Conservation (phyloP, 306 rosid genomes). For the Adenanthera pavonina region DNA sequence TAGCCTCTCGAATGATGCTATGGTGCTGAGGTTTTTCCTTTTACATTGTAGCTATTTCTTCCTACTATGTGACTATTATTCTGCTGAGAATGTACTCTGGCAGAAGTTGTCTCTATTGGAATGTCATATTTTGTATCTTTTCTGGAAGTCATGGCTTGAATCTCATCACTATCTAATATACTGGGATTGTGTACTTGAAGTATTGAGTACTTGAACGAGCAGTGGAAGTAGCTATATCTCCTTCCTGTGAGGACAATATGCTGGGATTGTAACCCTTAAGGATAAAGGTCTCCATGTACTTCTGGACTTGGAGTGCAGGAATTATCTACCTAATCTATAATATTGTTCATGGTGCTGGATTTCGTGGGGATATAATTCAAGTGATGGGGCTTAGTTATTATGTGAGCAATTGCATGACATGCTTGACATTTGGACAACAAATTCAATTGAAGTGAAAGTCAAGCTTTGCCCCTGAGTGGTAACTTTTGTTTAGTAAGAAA, state of each 20-base stretch:
- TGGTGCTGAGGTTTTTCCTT: too few species aligned
- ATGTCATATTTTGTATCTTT: background rate
- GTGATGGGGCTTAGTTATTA: slow-evolving; percentile 6
- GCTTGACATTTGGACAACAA: slow-evolving; percentile 4
- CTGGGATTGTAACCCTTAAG: slow-evolving; percentile 12
- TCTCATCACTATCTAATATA: background rate
- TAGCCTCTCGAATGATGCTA: too few species aligned
- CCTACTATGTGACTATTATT: too few species aligned
- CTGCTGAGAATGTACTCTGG: too few species aligned
- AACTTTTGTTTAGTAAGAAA: background rate
- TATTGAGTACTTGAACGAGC: background rate
- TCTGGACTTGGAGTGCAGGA: background rate
- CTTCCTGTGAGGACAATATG: background rate
- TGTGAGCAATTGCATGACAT: background rate
- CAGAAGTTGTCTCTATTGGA: too few species aligned
- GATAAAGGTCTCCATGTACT: background rate
- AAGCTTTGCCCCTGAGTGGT: background rate
- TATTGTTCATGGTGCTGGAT: background rate
- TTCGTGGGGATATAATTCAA: background rate
- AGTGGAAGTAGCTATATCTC: background rate
- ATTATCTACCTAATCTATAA: background rate
- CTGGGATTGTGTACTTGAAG: background rate
- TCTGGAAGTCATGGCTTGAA: background rate
- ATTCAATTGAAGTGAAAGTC: background rate
- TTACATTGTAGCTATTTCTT: too few species aligned